Evolutionary conservation across 257 asterid genomes (phyloP).

Genomic region (Forsythia suspensa): DNA sequence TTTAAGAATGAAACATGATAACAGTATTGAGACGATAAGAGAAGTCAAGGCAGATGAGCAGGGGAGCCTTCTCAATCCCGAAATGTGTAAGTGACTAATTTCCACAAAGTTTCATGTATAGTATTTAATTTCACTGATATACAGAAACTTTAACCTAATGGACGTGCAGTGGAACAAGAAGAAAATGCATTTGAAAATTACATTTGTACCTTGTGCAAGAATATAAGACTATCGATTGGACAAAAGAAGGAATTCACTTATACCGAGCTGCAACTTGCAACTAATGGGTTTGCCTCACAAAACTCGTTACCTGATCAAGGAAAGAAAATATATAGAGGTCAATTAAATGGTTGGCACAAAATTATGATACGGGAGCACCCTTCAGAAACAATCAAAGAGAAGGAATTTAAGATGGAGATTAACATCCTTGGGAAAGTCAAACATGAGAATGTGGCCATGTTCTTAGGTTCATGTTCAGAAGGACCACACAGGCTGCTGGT

Average conservation of each 20-base stretch:
- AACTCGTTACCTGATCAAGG: slow-evolving; percentile 32
- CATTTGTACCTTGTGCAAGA: slow-evolving; percentile 39
- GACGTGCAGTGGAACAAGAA: slow-evolving; percentile 28
- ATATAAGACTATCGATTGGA: slow-evolving; percentile 30
- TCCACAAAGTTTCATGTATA: background rate
- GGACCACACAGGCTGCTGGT: slow-evolving; percentile 45
- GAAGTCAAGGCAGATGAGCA: slow-evolving; percentile 30
- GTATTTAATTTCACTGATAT: background rate
- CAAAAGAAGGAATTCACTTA: slow-evolving; percentile 37
- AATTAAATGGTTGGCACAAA: slow-evolving; percentile 37
- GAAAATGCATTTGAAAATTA: slow-evolving; percentile 15
- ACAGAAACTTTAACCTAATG: background rate
- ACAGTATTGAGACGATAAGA: slow-evolving; percentile 30
- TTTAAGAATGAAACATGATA: slow-evolving; percentile 35
- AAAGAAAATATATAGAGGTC: slow-evolving; percentile 36
- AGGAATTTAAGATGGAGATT: slow-evolving; percentile 37
- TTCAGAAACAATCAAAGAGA: slow-evolving; percentile 44
- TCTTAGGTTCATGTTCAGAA: slow-evolving; percentile 53
- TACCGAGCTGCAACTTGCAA: slow-evolving; percentile 47
- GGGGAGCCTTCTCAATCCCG: slow-evolving; percentile 4
- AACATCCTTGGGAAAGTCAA: slow-evolving; percentile 34
- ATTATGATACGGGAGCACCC: slow-evolving; percentile 43
- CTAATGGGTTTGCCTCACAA: slow-evolving; percentile 39
- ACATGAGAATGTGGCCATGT: slow-evolving; percentile 49
- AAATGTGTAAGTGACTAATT: slow-evolving; percentile 27